Evolutionary conservation across 2,329 filamentous ascomycete genomes (phyloP), one percentile per base, ranked within the genome.

Genomic region (Ophiocordyceps robertsii): DNA sequence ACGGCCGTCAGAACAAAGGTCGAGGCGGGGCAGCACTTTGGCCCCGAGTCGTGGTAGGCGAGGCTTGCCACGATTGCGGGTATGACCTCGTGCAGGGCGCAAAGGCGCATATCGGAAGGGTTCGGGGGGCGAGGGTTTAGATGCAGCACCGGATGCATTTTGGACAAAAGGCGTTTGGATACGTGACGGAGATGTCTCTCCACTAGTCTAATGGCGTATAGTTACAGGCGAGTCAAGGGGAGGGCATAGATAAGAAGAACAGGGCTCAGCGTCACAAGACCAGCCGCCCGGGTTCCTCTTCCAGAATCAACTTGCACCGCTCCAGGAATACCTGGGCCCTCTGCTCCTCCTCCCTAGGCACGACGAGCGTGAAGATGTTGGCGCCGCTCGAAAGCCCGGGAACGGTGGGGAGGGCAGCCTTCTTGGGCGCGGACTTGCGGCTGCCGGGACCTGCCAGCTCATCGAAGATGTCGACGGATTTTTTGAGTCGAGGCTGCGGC

Each of bases 281-380:
- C 55, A 94, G 64, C 53, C 80, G 73, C 30, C 80, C 85, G 13
- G 87, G 86, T 63, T 92, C 83, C 49, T 77, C 72, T 64, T 93
- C 86, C 51, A 98, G 63, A 24, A 90, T 80, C 38, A 72, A 66
- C 77, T 95, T 95, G 56, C 95, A 75, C 53, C 86, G 77, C 64
- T 90, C 82, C 49, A 98, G 63, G 66, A 95, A 98, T 11, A 81
- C 71, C 55, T 76, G 72, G 13, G 86, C 92, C 53, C 88, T 73
- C 67, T 80, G 77, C 72, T 89, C 84, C 60, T 98, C 92, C 9
- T 75, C 77, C 63, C 75, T 78, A 33, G 82, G 79, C 17, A 94
- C 89, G 27, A 71, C 80, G 41, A 98, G 67, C 53, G 79, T 90
- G 59, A 96, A 94, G 1, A 89, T 67, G 58, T 94, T 93, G 43